Conservation (phyloP, 1,284 basidiomycete species). For the Boletus sp. region DNA sequence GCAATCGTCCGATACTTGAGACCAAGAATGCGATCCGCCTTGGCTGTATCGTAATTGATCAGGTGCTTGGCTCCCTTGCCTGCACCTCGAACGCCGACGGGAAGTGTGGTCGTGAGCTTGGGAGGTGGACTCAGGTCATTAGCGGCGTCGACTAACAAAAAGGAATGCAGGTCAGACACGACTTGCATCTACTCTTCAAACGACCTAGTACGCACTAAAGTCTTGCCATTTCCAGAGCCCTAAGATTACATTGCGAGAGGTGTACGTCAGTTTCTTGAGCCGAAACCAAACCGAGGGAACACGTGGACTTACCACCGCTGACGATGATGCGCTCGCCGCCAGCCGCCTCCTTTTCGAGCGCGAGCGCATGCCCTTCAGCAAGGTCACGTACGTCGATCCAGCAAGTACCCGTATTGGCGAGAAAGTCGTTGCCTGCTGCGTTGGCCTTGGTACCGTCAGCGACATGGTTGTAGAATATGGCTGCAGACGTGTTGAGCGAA, state of each 20-base stretch:
- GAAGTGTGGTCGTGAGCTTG: conserved; percentile 20
- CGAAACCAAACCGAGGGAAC: neutral
- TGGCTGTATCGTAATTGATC: conserved; percentile 33
- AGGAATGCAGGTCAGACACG: neutral
- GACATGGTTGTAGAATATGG: conserved; percentile 33
- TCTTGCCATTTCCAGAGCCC: conserved; percentile 32
- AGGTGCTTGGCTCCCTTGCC: conserved; percentile 36
- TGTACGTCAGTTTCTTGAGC: neutral
- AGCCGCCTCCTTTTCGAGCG: conserved; percentile 52
- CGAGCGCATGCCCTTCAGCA: conserved; percentile 53
- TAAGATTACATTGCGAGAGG: too few species aligned
- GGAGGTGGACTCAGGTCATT: conserved; percentile 25
- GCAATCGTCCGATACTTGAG: conserved; percentile 44
- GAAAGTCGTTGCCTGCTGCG: conserved; percentile 29
- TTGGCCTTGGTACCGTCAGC: conserved; percentile 23
- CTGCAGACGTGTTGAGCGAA: conserved; percentile 48
- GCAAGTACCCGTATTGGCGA: conserved; percentile 31
- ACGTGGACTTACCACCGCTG: conserved; percentile 31
- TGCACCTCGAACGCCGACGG: conserved; percentile 33
- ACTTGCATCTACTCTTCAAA: neutral
- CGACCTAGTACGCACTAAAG: conserved; percentile 21
- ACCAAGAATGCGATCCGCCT: conserved; percentile 42
- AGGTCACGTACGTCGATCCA: conserved; percentile 44
- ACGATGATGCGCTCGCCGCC: conserved; percentile 58
- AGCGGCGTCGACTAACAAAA: conserved; percentile 27